Base-by-base conservation (phyloP, 2,329 filamentous ascomycete species). In the Canariomyces notabilis region DNA sequence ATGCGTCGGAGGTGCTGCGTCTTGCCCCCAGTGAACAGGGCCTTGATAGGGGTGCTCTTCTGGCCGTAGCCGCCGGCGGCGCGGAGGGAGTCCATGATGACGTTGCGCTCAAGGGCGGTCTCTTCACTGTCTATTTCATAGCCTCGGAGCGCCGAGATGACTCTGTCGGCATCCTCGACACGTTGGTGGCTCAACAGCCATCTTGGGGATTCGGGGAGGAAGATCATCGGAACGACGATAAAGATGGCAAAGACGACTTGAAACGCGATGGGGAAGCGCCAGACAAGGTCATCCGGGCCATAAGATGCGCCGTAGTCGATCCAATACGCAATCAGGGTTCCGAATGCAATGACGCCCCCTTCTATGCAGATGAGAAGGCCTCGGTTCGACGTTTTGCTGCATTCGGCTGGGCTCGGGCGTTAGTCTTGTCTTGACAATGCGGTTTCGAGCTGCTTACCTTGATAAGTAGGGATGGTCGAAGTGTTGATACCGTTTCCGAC, bases 1-100 rank as follows among this genome's bases (percentile, higher is more conserved):
- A 83, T 80, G 26, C 82, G 73, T 6, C 80, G 75, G 65, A 82
- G 76, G 58, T 84, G 79, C 63, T 85, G 80, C 0, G 78, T 82
- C 65, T 79, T 81, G 51, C 80, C 80, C 39, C 73, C 71, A 1
- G 78, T 82, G 57, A 82, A 72, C 2, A 83, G 68, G 1, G 76
- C 73, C 53, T 72, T 76, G 60, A 75, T 59, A 0, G 71, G 71
- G 0, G 71, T 74, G 53, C 61, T 67, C 67, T 70, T 71, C 52
- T 68, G 63, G 33, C 67, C 67, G 32, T 61, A 62, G 46, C 67
- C 67, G 21, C 72, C 75, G 19, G 72, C 75, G 35, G 77, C 77
- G 33, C 73, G 71, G 51, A 86, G 80, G 1, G 77, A 81, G 57
- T 84, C 80, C 26, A 81, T 68, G 48, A 83, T 82, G 49, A 82